Percentiles rank a stretch among this genome's conserved stretches.
Evolutionary conservation across 345 rosid species (phyloP).

Genomic region (Melastoma malabathricum): DNA sequence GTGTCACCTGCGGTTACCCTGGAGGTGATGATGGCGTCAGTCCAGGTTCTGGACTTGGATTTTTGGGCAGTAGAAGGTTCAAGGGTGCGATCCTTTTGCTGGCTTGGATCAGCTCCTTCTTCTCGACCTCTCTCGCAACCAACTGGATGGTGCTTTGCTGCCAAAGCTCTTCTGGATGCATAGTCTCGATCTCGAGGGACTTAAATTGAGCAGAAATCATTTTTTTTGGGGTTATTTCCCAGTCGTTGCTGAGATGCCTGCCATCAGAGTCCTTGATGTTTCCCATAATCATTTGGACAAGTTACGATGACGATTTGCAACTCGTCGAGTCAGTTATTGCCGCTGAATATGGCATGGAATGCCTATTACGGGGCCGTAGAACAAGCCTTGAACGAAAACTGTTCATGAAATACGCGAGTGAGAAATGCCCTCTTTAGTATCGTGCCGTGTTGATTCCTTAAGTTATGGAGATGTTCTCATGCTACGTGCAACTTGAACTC

Average conservation of each 20-base stretch:
- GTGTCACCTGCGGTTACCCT: no score
- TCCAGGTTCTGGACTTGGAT: slow-evolving; percentile 2
- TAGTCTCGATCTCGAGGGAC: slow-evolving; percentile 15
- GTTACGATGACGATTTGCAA: slow-evolving; percentile 8
- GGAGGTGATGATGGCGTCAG: no score
- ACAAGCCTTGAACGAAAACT: no score
- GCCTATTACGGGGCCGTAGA: slow-evolving; percentile 8
- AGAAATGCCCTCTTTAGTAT: no score
- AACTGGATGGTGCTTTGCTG: slow-evolving; percentile 7
- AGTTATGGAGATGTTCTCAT: no score
- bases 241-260: slow-evolving; percentile 1
- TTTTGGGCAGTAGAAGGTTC: slow-evolving; percentile 11
- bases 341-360: slow-evolving; percentile 13
- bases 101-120: slow-evolving; percentile 11
- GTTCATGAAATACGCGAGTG: no score
- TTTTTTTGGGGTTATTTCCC: not conserved
- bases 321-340: slow-evolving; percentile 9
- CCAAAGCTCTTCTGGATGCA: slow-evolving; percentile 8
- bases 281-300: slow-evolving; percentile 13
- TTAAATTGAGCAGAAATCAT: slow-evolving; percentile 13
- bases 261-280: slow-evolving; percentile 11
- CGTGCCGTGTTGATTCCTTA: no score
- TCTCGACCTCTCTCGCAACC: slow-evolving; percentile 15
- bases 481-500: no score
- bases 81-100: slow-evolving; percentile 8